A percentile compares a stretch with the other conserved stretches of the same genome.
Conservation (phyloP, 2,329 filamentous ascomycete species). For the Trichophyton mentagrophytes region DNA sequence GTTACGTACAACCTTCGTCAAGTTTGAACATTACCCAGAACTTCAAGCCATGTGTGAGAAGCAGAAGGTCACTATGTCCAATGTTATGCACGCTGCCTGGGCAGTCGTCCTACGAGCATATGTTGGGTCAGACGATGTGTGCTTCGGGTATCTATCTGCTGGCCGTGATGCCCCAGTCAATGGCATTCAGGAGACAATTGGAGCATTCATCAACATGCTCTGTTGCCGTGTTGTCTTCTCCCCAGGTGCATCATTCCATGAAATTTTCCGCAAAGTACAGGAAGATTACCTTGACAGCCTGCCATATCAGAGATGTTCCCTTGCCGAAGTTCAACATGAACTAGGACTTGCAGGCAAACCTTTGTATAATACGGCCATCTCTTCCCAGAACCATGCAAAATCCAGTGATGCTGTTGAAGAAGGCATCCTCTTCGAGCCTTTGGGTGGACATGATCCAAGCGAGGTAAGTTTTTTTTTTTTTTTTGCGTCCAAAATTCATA, state of each 20-base stretch:
- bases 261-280: constrained; percentile 11
- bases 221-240: constrained; percentile 15
- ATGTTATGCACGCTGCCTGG: constrained; percentile 19
- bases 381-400: constrained; percentile 12
- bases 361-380: constrained; percentile 14
- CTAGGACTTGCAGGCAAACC: constrained; percentile 9
- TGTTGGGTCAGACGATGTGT: constrained; percentile 17
- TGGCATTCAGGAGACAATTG: constrained; percentile 29
- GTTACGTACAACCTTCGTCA: constrained; percentile 6
- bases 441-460: constrained; percentile 11
- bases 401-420: constrained; percentile 9
- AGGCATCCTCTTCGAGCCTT: constrained; percentile 9
- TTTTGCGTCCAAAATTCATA: background rate
- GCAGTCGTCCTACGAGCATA: constrained; percentile 15
- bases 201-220: constrained; percentile 34
- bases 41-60: constrained; percentile 11
- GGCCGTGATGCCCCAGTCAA: constrained; percentile 27
- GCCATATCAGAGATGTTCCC: constrained; percentile 12
- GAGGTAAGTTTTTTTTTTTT: constrained; percentile 10
- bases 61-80: constrained; percentile 15
- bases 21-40: constrained; percentile 8
- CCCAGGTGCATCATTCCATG: constrained; percentile 1
- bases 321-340: constrained; percentile 12
- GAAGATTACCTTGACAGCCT: constrained; percentile 12
- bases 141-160: constrained; percentile 22